Evolutionary conservation across 2,329 filamentous ascomycete genomes (phyloP), one percentile per base, ranked within the genome.

Genomic region (Leptosphaerulina australis): DNA sequence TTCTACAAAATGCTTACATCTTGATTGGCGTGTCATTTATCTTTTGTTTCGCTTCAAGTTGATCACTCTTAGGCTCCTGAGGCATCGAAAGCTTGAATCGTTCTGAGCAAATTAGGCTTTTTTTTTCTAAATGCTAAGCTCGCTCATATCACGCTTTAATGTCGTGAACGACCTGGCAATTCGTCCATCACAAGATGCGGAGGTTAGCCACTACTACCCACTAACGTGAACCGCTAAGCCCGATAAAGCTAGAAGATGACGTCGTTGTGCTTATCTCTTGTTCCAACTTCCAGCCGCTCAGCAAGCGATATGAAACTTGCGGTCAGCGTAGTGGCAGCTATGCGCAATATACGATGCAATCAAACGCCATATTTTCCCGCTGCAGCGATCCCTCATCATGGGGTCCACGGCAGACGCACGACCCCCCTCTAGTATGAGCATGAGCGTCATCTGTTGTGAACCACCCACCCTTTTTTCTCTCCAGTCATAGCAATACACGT

Each of bases 331-430:
- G 25, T 38, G 49, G 50, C 39, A 39, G 29, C 38, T 28, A 54
- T 55, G 58, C 55, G 52, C 45, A 46, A 50, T 33, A 41, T 55
- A 43, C 43, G 38, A 50, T 50, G 51, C 59, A 60, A 59, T 63
- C 60, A 62, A 45, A 48, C 28, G 44, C 41, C 41, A 26, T 37
- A 17, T 35, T 39, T 26, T 33, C 29, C 46, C 53, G 55, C 52
- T 44, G 35, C 37, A 59, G 36, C 49, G 59, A 62, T 62, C 55
- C 24, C 48, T 46, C 38, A 48, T 45, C 46, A 50, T 38, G 54
- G 50, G 41, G 35, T 35, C 50, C 46, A 34, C 40, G 25, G 21
- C 31, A 31, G 17, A 30, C 31, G 44, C 45, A 49, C 53, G 47
- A 44, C 35, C 39, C 25, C 39, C 29, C 29, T 12, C 33, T 17